Evolutionary conservation across 2,329 filamentous ascomycete species (phyloP).

Genomic region (Arthrobotrys megalospora): DNA sequence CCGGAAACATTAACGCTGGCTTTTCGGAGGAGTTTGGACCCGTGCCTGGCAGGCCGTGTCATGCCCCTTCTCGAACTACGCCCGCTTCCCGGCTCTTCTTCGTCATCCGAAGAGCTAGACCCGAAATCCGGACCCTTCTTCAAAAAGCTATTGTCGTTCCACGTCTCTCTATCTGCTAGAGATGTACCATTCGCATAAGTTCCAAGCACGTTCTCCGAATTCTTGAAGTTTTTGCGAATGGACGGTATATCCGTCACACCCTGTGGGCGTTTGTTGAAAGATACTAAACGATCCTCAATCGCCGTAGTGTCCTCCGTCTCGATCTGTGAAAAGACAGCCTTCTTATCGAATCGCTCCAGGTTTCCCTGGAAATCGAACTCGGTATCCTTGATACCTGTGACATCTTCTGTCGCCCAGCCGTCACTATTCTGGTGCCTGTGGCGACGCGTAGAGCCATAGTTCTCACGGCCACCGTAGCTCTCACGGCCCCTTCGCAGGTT

Average conservation of each 20-base stretch:
- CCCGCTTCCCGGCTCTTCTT: constrained; percentile 73
- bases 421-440: constrained; percentile 72
- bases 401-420: constrained; percentile 96
- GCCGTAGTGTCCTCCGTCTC: constrained; percentile 85
- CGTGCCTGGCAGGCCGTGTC: constrained; percentile 63
- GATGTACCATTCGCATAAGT: constrained; percentile 69
- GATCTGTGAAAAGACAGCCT: constrained; percentile 90
- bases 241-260: constrained; percentile 67
- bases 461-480: constrained; percentile 67
- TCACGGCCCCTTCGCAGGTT: constrained; percentile 67
- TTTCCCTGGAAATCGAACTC: constrained; percentile 95
- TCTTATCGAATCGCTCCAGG: constrained; percentile 94
- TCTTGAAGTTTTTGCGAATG: constrained; percentile 87
- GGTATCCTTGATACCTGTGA: constrained; percentile 90
- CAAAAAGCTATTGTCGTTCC: constrained; percentile 74
- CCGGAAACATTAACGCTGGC: constrained; percentile 61
- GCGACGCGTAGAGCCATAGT: constrained; percentile 66
- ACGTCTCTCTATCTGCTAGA: constrained; percentile 67
- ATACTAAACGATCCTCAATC: constrained; percentile 91
- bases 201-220: constrained; percentile 88
- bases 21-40: constrained; percentile 61
- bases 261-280: constrained; percentile 80
- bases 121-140: constrained; percentile 52
- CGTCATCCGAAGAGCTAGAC: constrained; percentile 72
- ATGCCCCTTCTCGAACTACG: constrained; percentile 69